Base-by-base conservation (phyloP, 2,329 filamentous ascomycete genomes). In the Pezicula carpinea region DNA sequence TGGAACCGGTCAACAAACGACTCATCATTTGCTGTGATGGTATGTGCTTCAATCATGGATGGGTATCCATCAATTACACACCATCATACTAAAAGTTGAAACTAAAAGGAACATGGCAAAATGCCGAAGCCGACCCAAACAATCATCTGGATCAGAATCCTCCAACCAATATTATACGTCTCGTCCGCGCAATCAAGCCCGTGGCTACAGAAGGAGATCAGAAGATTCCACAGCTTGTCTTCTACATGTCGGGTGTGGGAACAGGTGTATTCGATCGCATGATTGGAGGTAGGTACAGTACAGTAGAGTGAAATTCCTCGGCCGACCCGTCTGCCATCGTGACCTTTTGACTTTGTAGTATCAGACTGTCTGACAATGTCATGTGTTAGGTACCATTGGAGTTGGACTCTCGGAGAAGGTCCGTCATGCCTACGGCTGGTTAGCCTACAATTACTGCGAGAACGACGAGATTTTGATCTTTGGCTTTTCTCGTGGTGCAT, bases 401-500 rank as follows among this genome's bases (percentile, higher is more conserved):
- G n/a, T 33, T 5, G 41, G 41, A 13, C 41, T 43, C n/a, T 31
- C 29, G 14, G 32, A 21, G 18, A 33, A 43, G 13, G 31, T 43
- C 11, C 31, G 21, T 21, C 17, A 34, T 15, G 22, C 21, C 8
- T 74, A 73, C 52, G 60, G 63, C 14, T 73, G 73, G 47, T 53
- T 73, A 3, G 66, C 66, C 5, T 65, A 65, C 49, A 73, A 73
- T 49, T 72, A 69, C 47, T 48, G 53, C 14, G 44, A 46, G 2
- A 60, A 60, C 2, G 64, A 68, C 46, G 50, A 64, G 47, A 62
- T 68, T 40, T 53, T 59, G 48, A 46, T 65, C 17, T 49, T 64
- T 15, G 66, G 65, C 1, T 68, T 67, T 48, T 67, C 64, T 11
- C 55, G 66, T 17, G 66, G 66, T 0, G 66, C 65, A 1, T 69